Evolutionary conservation across 1,284 basidiomycete species (phyloP).

Genomic region (Phylloporus sp.): DNA sequence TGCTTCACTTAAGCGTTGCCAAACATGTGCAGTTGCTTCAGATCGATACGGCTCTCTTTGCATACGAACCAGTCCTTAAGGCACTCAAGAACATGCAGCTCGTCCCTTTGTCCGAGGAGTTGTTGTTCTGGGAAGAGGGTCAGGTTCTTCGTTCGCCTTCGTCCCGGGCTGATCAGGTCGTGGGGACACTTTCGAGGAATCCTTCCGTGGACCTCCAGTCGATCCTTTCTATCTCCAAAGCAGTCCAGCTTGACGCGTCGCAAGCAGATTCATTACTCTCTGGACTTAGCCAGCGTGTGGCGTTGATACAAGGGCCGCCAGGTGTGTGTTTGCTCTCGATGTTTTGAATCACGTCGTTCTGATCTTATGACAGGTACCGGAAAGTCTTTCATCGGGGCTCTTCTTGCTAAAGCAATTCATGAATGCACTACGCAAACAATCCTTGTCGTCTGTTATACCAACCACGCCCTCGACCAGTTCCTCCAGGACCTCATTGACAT

Average conservation of each 20-base stretch:
- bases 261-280: conserved; percentile 60
- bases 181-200: conserved; percentile 44
- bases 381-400: conserved; percentile 72
- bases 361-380: conserved; percentile 59
- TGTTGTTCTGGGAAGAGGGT: conserved; percentile 59
- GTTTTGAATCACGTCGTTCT: conserved; percentile 3
- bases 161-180: conserved; percentile 33
- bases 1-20: conserved; percentile 51
- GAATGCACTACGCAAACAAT: conserved; percentile 56
- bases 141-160: conserved; percentile 16
- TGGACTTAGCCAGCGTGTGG: conserved; percentile 60
- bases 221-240: conserved; percentile 9
- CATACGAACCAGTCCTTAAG: conserved; percentile 66
- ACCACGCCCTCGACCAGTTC: conserved; percentile 74
- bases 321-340: conserved; percentile 48
- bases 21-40: conserved; percentile 56
- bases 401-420: conserved; percentile 65
- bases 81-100: conserved; percentile 55
- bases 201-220: conserved; percentile 42
- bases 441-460: conserved; percentile 73
- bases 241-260: conserved; percentile 3
- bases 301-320: conserved; percentile 72
- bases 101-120: conserved; percentile 57
- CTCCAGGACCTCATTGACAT: conserved; percentile 65
- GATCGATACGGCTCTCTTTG: conserved; percentile 67